Conservation (phyloP, 345 rosid species). For the Bretschneidera sinensis region DNA sequence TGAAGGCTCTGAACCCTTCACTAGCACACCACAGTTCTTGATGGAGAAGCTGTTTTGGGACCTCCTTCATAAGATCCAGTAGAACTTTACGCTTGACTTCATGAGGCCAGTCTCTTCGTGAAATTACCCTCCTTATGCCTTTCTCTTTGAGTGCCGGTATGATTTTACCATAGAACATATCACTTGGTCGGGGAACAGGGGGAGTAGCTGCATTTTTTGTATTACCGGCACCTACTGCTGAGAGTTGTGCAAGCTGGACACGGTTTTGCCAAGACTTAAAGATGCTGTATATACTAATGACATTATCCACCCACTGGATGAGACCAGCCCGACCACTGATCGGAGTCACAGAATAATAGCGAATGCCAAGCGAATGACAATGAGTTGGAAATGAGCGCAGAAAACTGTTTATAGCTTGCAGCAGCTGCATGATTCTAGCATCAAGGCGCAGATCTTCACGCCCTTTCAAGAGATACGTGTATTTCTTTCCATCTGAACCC, state of each 20-base stretch:
- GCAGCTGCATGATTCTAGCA: conserved; percentile 96
- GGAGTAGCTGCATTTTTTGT: conserved; percentile 50
- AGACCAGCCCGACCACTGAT: conserved; percentile 95
- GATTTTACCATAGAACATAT: conserved; percentile 96
- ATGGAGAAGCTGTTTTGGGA: conserved; percentile 81
- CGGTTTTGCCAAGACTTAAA: conserved; percentile 89
- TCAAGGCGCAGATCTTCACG: conserved; percentile 96
- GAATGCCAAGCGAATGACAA: conserved; percentile 52
- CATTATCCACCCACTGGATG: conserved; percentile 92
- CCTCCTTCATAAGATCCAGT: conserved; percentile 87
- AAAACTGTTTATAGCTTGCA: conserved; percentile 78
- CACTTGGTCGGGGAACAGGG: conserved; percentile 93
- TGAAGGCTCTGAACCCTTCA: conserved; percentile 89
- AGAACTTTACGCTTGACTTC: conserved; percentile 94
- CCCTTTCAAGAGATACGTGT: conserved; percentile 83
- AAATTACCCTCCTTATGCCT: conserved; percentile 86
- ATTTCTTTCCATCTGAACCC: conserved; percentile 90
- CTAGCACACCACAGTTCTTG: conserved; percentile 97
- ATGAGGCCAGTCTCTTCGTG: conserved; percentile 97
- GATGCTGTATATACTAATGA: conserved; percentile 75
- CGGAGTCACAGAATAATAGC: conserved; percentile 86
- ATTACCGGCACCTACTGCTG: conserved; percentile 47
- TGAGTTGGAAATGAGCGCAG: conserved; percentile 52
- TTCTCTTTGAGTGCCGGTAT: conserved; percentile 96
- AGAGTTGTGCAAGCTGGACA: conserved; percentile 60